Percentiles rank a stretch among this genome's conserved stretches.
Conservation (phyloP, 768 basidiomycete species). For the Chlorophyllum brunneum region DNA sequence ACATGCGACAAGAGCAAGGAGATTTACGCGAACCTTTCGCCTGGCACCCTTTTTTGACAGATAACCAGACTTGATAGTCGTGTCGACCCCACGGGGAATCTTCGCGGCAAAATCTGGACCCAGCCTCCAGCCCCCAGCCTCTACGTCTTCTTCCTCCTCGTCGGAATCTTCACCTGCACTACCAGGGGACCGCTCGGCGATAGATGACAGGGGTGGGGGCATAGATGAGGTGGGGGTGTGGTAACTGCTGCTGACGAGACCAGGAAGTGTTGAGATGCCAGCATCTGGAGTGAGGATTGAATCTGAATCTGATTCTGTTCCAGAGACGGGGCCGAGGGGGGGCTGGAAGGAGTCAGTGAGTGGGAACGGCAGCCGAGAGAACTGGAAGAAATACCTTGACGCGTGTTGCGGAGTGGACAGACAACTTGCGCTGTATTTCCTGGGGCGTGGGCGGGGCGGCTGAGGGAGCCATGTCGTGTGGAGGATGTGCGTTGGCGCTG, state of each 20-base stretch:
- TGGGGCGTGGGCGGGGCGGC: conserved; percentile 76
- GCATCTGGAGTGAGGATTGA: conserved; percentile 58
- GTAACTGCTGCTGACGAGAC: neutral
- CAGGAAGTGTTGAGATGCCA: conserved; percentile 14
- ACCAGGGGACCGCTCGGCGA: conserved; percentile 67
- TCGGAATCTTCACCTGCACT: conserved; percentile 74
- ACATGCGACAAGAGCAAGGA: neutral
- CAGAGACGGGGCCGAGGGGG: conserved; percentile 41
- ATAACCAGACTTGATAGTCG: conserved; percentile 87
- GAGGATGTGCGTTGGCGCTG: neutral
- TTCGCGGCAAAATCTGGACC: neutral
- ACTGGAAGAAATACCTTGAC: conserved; percentile 33
- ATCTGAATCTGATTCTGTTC: conserved; percentile 87
- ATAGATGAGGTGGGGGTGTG: conserved; percentile 26
- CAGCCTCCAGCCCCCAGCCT: conserved; percentile 59
- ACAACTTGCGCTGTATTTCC: conserved; percentile 84
- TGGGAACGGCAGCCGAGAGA: conserved; percentile 1
- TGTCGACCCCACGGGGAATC: conserved; percentile 55
- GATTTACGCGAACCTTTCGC: conserved; percentile 64
- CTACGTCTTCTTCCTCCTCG: conserved; percentile 67
- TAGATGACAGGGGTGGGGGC: conserved; percentile 63
- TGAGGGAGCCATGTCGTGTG: conserved; percentile 31
- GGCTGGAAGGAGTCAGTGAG: conserved; percentile 15
- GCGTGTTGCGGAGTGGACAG: conserved; percentile 61
- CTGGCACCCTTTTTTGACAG: conserved; percentile 98